Evolutionary conservation across 1,139 yeast genomes (phyloP).

Genomic region (Debaryomycetaceae sp.): DNA sequence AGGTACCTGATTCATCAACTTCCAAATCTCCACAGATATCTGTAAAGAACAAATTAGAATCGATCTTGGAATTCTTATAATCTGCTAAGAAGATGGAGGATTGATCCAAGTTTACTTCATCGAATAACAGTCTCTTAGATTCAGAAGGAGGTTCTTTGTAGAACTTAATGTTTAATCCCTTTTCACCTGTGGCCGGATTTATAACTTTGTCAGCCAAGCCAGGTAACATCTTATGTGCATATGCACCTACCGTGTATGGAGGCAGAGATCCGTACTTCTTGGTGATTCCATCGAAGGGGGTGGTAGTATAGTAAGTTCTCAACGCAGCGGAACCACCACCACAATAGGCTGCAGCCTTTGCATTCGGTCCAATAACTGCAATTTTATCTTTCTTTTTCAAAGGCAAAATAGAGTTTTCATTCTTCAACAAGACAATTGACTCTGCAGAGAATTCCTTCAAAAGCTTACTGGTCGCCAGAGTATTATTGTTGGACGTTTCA

Average conservation of each 20-base stretch:
- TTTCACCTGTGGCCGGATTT: slow-evolving; percentile 30
- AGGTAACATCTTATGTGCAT: slow-evolving; percentile 23
- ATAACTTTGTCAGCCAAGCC: slow-evolving; percentile 21
- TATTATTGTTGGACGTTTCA: slow-evolving; percentile 28
- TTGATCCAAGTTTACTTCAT: slow-evolving; percentile 27
- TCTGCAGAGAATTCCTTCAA: slow-evolving; percentile 50
- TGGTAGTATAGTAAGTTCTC: slow-evolving; percentile 15
- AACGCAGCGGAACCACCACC: slow-evolving; percentile 26
- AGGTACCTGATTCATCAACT: slow-evolving; percentile 46
- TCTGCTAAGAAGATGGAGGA: slow-evolving; percentile 46
- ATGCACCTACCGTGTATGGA: slow-evolving; percentile 18
- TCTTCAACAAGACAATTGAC: slow-evolving; percentile 51
- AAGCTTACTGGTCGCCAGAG: slow-evolving; percentile 38
- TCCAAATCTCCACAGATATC: slow-evolving; percentile 42
- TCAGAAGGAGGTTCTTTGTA: slow-evolving; percentile 25
- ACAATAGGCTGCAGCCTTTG: slow-evolving; percentile 18
- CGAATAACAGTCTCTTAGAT: slow-evolving; percentile 26
- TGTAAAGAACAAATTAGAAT: slow-evolving; percentile 27
- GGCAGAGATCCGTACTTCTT: slow-evolving; percentile 10
- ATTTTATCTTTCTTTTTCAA: slow-evolving; percentile 15
- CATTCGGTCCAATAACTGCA: slow-evolving; percentile 25
- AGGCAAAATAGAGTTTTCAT: slow-evolving; percentile 44
- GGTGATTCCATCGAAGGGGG: slow-evolving; percentile 20
- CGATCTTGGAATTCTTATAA: slow-evolving; percentile 27
- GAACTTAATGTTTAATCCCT: slow-evolving; percentile 36